phyloP scores from a whole-genome alignment of 139 green algal species.

The Chlorella sp. region DNA sequence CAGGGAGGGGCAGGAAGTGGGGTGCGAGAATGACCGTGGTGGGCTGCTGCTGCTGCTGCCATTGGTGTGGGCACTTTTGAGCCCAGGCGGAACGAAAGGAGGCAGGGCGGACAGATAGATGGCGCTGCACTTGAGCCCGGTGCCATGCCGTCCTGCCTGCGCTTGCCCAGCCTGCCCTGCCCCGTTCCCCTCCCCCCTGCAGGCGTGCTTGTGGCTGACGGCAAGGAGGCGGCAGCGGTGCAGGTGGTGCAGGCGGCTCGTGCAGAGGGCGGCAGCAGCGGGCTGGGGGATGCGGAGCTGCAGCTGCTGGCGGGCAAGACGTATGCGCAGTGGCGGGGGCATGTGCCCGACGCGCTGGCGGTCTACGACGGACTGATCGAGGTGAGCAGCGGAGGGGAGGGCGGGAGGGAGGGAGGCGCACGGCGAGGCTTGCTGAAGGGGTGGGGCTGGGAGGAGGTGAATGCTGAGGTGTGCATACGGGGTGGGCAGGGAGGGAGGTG shows the following conservation, averaged over 20 bases:
- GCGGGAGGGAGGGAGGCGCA: too few species aligned
- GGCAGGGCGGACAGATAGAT: too few species aligned
- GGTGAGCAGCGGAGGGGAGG: not conserved
- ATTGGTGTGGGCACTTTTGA: too few species aligned
- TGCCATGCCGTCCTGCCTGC: not conserved
- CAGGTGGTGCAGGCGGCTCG: slow-evolving; percentile 36
- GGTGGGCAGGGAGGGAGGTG: not conserved
- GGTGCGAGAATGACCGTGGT: too few species aligned
- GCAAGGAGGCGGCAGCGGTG: slow-evolving; percentile 39
- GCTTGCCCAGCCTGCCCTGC: not conserved
- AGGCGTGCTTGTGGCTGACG: slow-evolving; percentile 21
- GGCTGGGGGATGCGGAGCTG: slow-evolving; percentile 38
- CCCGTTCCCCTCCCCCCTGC: not conserved
- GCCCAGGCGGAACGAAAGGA: too few species aligned
- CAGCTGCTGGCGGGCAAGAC: slow-evolving; percentile 47
- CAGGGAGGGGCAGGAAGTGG: too few species aligned
- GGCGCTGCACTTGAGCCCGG: too few species aligned
- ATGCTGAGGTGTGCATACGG: not conserved
- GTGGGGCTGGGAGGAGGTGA: too few species aligned
- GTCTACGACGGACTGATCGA: slow-evolving; percentile 53
- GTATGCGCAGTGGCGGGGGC: slow-evolving; percentile 57
- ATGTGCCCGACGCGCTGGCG: slow-evolving; percentile 48
- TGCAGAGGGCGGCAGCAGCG: slow-evolving; percentile 11
- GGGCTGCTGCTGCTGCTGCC: not conserved
- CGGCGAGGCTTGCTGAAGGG: too few species aligned